phyloP scores from a whole-genome alignment of 2,329 filamentous ascomycete species.

The Nothophoma quercina region DNA sequence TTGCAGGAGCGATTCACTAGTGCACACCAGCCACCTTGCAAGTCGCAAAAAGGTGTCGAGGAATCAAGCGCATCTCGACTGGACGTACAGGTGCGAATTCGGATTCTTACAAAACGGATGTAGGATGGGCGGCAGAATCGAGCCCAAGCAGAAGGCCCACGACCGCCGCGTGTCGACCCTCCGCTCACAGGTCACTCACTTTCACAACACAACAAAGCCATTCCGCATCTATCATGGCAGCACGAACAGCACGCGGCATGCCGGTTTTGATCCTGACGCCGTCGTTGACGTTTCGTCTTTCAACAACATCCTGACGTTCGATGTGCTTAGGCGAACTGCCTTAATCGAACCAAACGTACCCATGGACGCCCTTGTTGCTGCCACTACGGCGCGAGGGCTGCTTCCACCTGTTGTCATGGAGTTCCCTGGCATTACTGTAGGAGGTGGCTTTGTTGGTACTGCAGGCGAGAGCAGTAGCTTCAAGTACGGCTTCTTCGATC shows the following conservation, averaged over 20 bases:
- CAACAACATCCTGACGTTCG: constrained; percentile 67
- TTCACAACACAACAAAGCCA: constrained; percentile 35
- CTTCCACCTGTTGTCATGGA: constrained; percentile 74
- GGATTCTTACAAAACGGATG: neutral
- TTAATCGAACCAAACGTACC: constrained; percentile 74
- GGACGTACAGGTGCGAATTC: too few species aligned
- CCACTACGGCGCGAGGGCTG: constrained; percentile 62
- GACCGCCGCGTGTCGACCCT: constrained; percentile 31
- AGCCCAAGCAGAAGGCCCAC: constrained; percentile 15
- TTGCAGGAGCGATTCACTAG: constrained; percentile 1
- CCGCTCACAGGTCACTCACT: constrained; percentile 30
- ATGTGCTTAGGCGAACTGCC: constrained; percentile 61
- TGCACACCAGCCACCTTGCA: constrained; percentile 1
- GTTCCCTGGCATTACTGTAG: constrained; percentile 73
- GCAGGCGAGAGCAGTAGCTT: constrained; percentile 74
- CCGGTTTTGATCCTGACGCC: constrained; percentile 42
- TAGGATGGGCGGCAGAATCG: neutral
- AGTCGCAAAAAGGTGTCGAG: neutral
- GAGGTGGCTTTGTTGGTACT: constrained; percentile 72
- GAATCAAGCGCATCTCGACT: neutral
- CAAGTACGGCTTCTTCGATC: constrained; percentile 71
- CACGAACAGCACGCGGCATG: constrained; percentile 75
- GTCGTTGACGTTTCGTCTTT: constrained; percentile 72
- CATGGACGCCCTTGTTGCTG: constrained; percentile 69
- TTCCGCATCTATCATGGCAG: constrained; percentile 72